Percentiles rank a stretch among this genome's conserved stretches.
Evolutionary conservation across 106 monocot species (phyloP).

Genomic region (Allium cepa): DNA sequence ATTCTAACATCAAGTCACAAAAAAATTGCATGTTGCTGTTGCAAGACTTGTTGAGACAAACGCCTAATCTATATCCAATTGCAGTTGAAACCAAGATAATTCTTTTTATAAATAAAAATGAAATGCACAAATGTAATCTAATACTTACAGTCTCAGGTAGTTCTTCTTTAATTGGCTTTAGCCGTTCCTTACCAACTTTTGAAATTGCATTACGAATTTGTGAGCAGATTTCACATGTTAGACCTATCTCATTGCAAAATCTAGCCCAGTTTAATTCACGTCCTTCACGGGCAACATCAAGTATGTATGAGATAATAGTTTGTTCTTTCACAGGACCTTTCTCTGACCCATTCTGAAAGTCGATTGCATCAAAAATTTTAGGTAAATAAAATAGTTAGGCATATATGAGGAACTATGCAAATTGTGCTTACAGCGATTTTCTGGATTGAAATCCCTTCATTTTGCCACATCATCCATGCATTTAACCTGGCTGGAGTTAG

Average conservation of each 20-base stretch:
- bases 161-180: constrained; percentile 95
- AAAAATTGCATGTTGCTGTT: background rate
- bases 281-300: constrained; percentile 79
- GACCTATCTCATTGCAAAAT: constrained; percentile 56
- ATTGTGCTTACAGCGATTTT: constrained; percentile 66
- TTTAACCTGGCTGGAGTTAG: constrained; percentile 52
- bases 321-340: constrained; percentile 46
- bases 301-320: constrained; percentile 67
- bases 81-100: background rate
- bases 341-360: constrained; percentile 38
- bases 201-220: constrained; percentile 42
- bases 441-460: constrained; percentile 43
- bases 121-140: background rate
- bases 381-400: background rate
- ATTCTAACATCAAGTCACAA: background rate
- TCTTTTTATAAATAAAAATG: background rate
- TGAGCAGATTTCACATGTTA: constrained; percentile 48
- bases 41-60: background rate
- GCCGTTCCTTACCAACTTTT: constrained; percentile 54
- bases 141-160: constrained; percentile 70
- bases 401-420: background rate
- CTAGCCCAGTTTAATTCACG: constrained; percentile 63
- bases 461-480: constrained; percentile 92
- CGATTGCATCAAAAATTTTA: background rate
- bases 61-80: background rate